Conservation (phyloP, 805 yeast genomes). For the Kodamaea restingae region DNA sequence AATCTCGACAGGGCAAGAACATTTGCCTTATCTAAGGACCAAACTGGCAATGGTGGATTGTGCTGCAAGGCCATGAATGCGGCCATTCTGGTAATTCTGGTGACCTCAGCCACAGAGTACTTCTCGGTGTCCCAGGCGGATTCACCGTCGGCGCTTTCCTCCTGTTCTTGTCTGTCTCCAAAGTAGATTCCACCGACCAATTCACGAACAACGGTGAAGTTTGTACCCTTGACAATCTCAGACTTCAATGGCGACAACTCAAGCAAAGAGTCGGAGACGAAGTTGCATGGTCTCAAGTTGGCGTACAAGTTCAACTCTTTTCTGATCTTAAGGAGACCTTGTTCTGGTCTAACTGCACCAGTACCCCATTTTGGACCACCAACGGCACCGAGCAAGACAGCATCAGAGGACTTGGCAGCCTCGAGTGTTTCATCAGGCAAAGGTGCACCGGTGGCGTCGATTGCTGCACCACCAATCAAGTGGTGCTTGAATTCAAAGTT, state of each 20-base stretch:
- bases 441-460: conserved; percentile 94
- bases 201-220: conserved; percentile 91
- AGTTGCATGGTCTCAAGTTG: conserved; percentile 93
- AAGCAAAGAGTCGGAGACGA: conserved; percentile 78
- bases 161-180: conserved; percentile 93
- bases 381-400: conserved; percentile 95
- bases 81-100: conserved; percentile 97
- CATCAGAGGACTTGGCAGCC: conserved; percentile 84
- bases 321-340: conserved; percentile 89
- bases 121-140: conserved; percentile 92
- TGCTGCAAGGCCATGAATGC: conserved; percentile 93
- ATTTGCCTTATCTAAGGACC: conserved; percentile 97
- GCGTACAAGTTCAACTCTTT: conserved; percentile 94
- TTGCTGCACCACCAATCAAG: conserved; percentile 96
- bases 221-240: conserved; percentile 84
- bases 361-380: conserved; percentile 99
- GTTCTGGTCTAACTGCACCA: conserved; percentile 94
- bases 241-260: conserved; percentile 85
- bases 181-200: conserved; percentile 97
- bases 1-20: conserved; percentile 93
- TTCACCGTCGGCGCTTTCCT: conserved; percentile 57
- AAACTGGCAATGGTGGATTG: conserved; percentile 89
- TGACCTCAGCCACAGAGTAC: conserved; percentile 87
- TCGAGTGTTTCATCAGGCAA: conserved; percentile 79
- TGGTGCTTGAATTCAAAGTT: conserved; percentile 77